A percentile compares a stretch with the other conserved stretches of the same genome.
These are phyloP conservation scores for Scedosporium apiospermum DNA, from an alignment of 2,329 filamentous ascomycete species.

Conservation along the genomic window DNA sequence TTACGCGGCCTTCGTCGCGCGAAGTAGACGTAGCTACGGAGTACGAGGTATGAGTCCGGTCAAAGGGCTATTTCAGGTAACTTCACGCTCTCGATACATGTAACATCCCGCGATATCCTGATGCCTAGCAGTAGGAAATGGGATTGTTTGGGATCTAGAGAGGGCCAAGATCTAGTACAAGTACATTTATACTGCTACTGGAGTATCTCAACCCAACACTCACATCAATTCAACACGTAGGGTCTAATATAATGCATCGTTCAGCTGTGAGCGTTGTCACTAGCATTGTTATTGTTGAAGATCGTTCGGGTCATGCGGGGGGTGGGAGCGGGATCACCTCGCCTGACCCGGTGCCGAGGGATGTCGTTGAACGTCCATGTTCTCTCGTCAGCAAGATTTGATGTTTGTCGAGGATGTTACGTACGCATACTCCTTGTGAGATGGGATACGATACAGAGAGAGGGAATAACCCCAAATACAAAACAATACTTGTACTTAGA, in stretches of 20 bases:
- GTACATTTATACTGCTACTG: no score
- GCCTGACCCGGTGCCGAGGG: slow-evolving; percentile 1
- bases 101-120: no score
- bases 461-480: neutral
- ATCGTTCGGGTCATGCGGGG: slow-evolving; percentile 1
- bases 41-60: no score
- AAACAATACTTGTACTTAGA: no score
- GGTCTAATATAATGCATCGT: neutral
- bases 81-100: no score
- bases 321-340: slow-evolving; percentile 2
- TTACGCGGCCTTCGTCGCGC: no score
- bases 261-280: neutral
- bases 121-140: no score
- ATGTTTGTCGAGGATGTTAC: neutral
- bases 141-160: no score
- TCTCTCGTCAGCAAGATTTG: neutral
- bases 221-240: neutral
- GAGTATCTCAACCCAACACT: neutral
- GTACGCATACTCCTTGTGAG: neutral
- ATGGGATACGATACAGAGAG: neutral
- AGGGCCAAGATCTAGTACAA: no score
- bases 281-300: neutral
- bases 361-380: neutral
- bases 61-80: no score
- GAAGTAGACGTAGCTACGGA: no score